Percentiles rank a stretch among this genome's conserved stretches.
Conservation (phyloP, 768 basidiomycete genomes). For the Hemileccinum rubropunctum region DNA sequence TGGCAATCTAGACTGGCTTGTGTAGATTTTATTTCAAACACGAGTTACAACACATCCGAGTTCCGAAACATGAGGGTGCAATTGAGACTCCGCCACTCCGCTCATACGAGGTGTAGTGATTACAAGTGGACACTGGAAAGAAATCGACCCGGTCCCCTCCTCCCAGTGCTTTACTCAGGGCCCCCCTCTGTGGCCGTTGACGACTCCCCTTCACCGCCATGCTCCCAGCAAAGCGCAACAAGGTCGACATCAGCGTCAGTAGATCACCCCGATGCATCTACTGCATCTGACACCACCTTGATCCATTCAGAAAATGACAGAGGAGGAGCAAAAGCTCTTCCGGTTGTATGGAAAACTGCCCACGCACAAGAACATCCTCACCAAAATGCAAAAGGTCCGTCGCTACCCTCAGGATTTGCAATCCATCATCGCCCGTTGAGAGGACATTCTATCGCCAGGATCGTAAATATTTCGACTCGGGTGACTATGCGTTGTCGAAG, state of each 20-base stretch:
- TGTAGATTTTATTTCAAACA: constrained; percentile 17
- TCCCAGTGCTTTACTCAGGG: constrained; percentile 3
- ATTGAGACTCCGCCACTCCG: constrained; percentile 31
- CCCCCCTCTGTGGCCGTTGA: constrained; percentile 21
- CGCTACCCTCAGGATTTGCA: not conserved
- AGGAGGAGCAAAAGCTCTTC: constrained; percentile 93
- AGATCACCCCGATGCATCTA: constrained; percentile 1
- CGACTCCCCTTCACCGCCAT: constrained; percentile 38
- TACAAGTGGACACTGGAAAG: constrained; percentile 16
- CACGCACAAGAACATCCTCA: constrained; percentile 87
- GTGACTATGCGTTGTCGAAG: constrained; percentile 96
- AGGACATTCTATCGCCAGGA: constrained; percentile 54
- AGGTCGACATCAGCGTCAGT: constrained; percentile 91
- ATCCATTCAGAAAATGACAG: constrained; percentile 62
- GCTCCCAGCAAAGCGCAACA: constrained; percentile 81
- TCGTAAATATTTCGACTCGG: constrained; percentile 99
- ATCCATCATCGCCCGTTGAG: constrained; percentile 5
- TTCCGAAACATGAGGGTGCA: constrained; percentile 31
- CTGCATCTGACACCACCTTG: constrained; percentile 15
- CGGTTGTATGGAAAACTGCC: constrained; percentile 93
- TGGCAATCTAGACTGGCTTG: constrained; percentile 4
- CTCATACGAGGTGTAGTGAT: constrained; percentile 17
- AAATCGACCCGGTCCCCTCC: constrained; percentile 1
- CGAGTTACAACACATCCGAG: constrained; percentile 17
- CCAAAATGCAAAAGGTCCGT: constrained; percentile 91